These are phyloP conservation scores for Pichia phayaonensis DNA, from an alignment of 805 yeast species.

Conservation along the genomic window DNA sequence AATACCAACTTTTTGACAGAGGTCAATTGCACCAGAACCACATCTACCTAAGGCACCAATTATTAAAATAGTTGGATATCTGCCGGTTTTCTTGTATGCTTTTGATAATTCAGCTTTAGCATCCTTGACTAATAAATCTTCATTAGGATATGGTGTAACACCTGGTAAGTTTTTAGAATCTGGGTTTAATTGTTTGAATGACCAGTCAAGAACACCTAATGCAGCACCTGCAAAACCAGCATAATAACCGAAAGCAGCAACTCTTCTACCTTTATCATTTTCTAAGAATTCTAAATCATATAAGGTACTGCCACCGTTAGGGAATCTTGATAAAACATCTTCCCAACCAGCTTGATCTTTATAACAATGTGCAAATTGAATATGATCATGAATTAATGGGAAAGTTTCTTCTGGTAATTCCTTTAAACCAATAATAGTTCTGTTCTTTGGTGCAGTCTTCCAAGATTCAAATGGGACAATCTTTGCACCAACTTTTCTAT, in stretches of 20 bases:
- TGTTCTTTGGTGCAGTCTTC: slow-evolving; percentile 83
- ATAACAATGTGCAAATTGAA: slow-evolving; percentile 98
- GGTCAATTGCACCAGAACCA: slow-evolving; percentile 93
- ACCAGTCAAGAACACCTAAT: slow-evolving; percentile 89
- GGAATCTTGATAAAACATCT: slow-evolving; percentile 81
- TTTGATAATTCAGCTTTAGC: slow-evolving; percentile 50
- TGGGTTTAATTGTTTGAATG: slow-evolving; percentile 71
- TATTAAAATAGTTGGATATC: slow-evolving; percentile 70
- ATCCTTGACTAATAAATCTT: slow-evolving; percentile 62
- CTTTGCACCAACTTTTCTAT: slow-evolving; percentile 70
- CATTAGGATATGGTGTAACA: slow-evolving; percentile 77
- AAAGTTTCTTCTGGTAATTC: slow-evolving; percentile 90
- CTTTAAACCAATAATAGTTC: slow-evolving; percentile 88
- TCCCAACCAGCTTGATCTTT: slow-evolving; percentile 98
- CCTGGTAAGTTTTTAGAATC: slow-evolving; percentile 68
- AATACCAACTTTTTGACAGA: slow-evolving; percentile 74
- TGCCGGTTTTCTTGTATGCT: slow-evolving; percentile 54
- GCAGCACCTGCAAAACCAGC: slow-evolving; percentile 99
- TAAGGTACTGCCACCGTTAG: slow-evolving; percentile 81
- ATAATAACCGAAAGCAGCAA: slow-evolving; percentile 98
- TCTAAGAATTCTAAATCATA: slow-evolving; percentile 94
- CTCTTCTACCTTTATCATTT: slow-evolving; percentile 94
- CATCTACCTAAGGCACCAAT: slow-evolving; percentile 99
- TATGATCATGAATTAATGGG: slow-evolving; percentile 93
- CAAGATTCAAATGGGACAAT: slow-evolving; percentile 93